Evolutionary conservation across 805 yeast genomes (phyloP), one percentile per base, ranked within the genome.

Genomic region (Kregervanrija pseudodelftensis): DNA sequence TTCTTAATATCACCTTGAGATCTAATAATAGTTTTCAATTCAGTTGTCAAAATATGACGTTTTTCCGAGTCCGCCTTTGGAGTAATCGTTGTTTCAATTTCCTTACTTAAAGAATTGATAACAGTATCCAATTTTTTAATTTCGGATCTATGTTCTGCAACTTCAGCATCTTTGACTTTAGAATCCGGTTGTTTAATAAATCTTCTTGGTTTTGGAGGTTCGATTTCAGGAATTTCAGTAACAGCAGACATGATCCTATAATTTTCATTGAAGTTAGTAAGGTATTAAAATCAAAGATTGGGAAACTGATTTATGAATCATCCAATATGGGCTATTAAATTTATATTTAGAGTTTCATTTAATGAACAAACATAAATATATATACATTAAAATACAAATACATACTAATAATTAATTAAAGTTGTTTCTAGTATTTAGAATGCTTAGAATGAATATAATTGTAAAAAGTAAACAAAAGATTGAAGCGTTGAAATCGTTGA

Each of bases 121-220:
- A 74, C 70, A 37, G 66, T 60, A 59, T 82, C 86, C 61, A 81
- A 70, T 59, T 75, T 75, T 57, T 79, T 78, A 63, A 85, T 74
- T 60, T 82, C 81, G 35, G 72, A 72, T 49, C 77, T 76, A 53
- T 82, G 64, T 48, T 68, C 69, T 33, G 71, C 75, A 49, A 83
- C 59, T 52, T 75, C 72, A 49, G 72, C 74, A 61, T 84, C 85
- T 65, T 81, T 73, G 44, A 70, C 79, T 48, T 73, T 67, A 56
- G 73, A 77, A 64, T 85, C 93, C 40, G 95, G 95, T 59, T 83
- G 79, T 65, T 84, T 84, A 65, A 82, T 75, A 63, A 72, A 79
- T 49, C 72, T 74, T 66, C 77, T 74, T 37, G 53, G 53, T 42
- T 55, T 54, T 39, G 58, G 61, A 11, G 52, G 49, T 43, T 53